Conservation (phyloP, 2,329 filamentous ascomycete genomes). For the Nemania diffusa region DNA sequence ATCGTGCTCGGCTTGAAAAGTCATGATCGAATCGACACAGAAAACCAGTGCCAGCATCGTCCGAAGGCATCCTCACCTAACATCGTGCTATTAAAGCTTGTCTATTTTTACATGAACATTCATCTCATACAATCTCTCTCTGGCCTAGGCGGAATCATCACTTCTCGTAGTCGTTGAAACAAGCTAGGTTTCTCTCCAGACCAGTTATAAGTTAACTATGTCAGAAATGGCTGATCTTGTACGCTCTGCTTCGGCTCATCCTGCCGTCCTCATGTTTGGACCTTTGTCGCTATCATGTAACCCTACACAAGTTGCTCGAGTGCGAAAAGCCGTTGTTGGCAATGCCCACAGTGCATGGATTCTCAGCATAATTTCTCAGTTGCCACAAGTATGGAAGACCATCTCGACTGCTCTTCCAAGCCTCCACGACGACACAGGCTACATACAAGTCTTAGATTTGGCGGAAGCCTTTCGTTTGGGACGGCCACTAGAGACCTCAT, state of each 20-base stretch:
- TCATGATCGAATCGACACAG: neutral
- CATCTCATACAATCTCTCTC: neutral
- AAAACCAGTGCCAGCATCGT: neutral
- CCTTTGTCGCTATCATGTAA: conserved; percentile 16
- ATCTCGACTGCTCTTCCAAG: conserved; percentile 13
- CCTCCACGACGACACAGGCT: conserved; percentile 12
- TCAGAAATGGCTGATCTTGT: conserved; percentile 8
- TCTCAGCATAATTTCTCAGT: conserved; percentile 5
- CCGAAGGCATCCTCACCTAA: neutral
- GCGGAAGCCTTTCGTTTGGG: conserved; percentile 22
- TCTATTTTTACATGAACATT: neutral
- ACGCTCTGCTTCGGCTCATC: conserved; percentile 3
- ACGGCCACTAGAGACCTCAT: conserved; percentile 8
- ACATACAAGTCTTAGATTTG: conserved; percentile 18
- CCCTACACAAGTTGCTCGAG: conserved; percentile 9
- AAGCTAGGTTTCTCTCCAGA: neutral
- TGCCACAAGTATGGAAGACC: conserved; percentile 17
- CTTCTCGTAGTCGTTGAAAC: neutral
- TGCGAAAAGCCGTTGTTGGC: conserved; percentile 6
- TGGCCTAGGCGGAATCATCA: neutral
- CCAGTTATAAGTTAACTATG: conserved; percentile 1
- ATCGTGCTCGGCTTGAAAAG: neutral
- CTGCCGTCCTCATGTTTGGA: conserved; percentile 11
- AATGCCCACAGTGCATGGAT: conserved; percentile 12
- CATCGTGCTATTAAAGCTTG: neutral